Percentiles rank a stretch among this genome's conserved stretches.
Conservation (phyloP, 257 asterid genomes). For the Jaltomata sinuosa region DNA sequence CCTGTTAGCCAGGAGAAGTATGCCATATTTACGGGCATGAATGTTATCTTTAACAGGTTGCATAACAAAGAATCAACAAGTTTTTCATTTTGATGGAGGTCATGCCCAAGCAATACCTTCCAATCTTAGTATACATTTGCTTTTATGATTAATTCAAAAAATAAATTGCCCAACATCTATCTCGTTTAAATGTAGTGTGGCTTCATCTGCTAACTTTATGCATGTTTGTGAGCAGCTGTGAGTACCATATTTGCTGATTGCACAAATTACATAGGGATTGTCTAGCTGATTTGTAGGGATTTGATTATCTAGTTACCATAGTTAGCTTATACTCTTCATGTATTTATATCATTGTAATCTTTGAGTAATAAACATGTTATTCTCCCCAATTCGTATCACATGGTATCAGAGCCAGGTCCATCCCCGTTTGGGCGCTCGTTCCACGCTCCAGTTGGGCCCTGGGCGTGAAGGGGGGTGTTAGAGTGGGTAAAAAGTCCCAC, state of each 20-base stretch:
- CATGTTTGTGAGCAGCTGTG: background rate
- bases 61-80: background rate
- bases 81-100: background rate
- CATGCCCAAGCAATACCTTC: background rate
- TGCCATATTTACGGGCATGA: background rate
- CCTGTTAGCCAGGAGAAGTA: background rate
- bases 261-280: too few relatives aligned
- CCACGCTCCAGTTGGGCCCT: too few relatives aligned
- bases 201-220: background rate
- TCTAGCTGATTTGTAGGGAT: too few relatives aligned
- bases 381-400: too few relatives aligned
- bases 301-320: too few relatives aligned
- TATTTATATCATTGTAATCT: too few relatives aligned
- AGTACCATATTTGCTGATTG: background rate
- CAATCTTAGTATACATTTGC: background rate
- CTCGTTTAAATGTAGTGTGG: background rate
- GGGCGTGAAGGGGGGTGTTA: too few relatives aligned
- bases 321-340: too few relatives aligned
- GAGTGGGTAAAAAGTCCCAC: too few relatives aligned
- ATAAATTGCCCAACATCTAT: background rate
- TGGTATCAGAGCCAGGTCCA: too few relatives aligned
- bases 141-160: background rate
- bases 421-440: too few relatives aligned
- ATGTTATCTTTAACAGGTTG: background rate
- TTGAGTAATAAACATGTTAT: too few relatives aligned